Conservation (phyloP, 1,284 basidiomycete species). For the Ceratobasidium sp. region DNA sequence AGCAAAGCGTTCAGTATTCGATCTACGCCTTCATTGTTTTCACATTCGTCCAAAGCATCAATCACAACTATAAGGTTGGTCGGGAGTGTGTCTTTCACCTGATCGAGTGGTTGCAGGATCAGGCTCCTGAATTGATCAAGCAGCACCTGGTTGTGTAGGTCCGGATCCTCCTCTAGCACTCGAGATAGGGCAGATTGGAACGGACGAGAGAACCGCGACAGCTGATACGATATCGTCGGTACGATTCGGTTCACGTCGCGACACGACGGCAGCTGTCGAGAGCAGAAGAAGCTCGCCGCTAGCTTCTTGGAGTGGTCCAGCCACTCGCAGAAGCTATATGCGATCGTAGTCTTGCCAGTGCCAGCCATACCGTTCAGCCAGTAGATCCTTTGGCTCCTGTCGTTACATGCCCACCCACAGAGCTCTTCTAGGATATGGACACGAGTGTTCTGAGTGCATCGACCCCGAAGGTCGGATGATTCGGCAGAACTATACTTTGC, state of each 20-base stretch:
- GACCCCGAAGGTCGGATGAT: background rate
- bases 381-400: too few relatives aligned
- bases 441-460: background rate
- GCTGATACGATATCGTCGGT: background rate
- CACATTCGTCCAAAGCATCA: conserved; percentile 8
- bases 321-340: background rate
- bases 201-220: background rate
- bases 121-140: background rate
- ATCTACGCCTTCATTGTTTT: background rate
- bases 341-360: too few relatives aligned
- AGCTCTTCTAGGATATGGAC: background rate
- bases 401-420: background rate
- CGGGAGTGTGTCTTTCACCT: background rate
- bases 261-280: background rate
- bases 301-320: background rate
- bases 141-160: background rate
- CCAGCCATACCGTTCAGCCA: too few relatives aligned
- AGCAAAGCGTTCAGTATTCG: background rate
- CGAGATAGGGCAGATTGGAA: background rate
- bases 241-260: background rate
- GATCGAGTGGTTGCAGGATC: background rate
- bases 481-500: background rate
- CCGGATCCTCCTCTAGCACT: background rate
- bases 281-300: conserved; percentile 2
- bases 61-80: background rate